Conservation (phyloP, 306 rosid genomes). For the Fragaria nilgerrensis region DNA sequence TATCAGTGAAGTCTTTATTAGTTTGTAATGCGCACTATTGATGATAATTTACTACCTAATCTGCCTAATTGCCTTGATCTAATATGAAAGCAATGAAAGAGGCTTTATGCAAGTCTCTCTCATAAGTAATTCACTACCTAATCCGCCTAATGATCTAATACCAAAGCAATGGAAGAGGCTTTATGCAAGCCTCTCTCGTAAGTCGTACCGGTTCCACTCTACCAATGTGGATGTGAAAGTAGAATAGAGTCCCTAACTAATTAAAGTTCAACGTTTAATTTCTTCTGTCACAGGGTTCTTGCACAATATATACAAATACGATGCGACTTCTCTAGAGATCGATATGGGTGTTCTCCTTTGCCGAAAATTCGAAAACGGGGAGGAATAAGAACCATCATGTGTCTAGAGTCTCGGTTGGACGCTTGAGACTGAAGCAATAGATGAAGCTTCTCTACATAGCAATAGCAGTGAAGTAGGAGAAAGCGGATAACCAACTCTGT, state of each 20-base stretch:
- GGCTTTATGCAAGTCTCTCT: not conserved
- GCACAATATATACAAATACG: not conserved
- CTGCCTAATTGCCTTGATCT: not conserved
- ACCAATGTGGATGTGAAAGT: no score
- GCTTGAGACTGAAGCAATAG: not conserved
- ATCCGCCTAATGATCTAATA: not conserved
- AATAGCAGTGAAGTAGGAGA: not conserved
- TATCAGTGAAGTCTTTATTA: no score
- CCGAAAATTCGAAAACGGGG: not conserved
- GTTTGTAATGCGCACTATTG: not conserved
- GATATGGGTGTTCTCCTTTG: not conserved
- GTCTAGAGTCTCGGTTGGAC: not conserved
- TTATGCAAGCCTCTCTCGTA: not conserved
- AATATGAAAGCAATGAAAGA: not conserved
- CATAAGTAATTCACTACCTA: not conserved
- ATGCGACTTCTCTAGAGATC: not conserved
- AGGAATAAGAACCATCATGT: not conserved
- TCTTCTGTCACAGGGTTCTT: not conserved
- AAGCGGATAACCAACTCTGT: not conserved
- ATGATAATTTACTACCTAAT: not conserved
- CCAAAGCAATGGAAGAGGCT: not conserved
- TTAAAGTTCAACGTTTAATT: not conserved
- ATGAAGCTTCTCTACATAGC: not conserved
- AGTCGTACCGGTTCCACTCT: no score
- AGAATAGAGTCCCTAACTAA: not conserved